Evolutionary conservation across 2,329 filamentous ascomycete genomes (phyloP), one percentile per base, ranked within the genome.

Genomic region (Colletotrichum tamarilloi): DNA sequence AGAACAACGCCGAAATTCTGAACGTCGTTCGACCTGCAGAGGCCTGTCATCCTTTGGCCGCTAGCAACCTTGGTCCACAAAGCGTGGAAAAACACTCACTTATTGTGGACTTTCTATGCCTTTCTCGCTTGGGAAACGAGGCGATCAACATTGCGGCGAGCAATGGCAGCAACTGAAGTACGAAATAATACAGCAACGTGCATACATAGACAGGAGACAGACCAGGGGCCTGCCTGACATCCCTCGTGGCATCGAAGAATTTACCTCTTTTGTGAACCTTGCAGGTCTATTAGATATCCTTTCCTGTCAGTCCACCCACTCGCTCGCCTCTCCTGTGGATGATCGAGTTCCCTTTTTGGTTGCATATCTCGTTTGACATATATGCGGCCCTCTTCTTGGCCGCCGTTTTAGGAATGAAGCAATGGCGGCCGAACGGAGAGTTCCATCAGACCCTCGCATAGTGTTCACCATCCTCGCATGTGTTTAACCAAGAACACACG

Each of bases 51-150:
- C 4, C 42, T 11, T 65, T 38, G 2, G 26, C 32, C 67, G 56
- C 71, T 73, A 73, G 70, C 38, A 42, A 38, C 60, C 4, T 30
- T 1, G 67, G 55, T 73, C 67, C 71, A 71, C 67, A 57, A 62
- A 28, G 60, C 26, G 46, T 35, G 55, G 35, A 66, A 52, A 62
- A 62, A n/a, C 9, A 30, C 32, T 32, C 28, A 16, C 24, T 7
- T 49, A 28, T 32, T 58, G 42, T 63, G 66, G 30, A 19, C 52
- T 26, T 38, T 14, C 32, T 49, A 8, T n/a, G 5, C 8, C 19
- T 53, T 57, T 57, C 28, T 26, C 56, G 52, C 30, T 11, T 6
- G 35, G 5, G 38, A 65, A 22, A 59, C 12, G 11, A n/a, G 22
- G 58, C 16, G 53, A 64, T 70, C 62, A 59, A 56, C 35, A 46